Evolutionary conservation across 1,139 yeast genomes (phyloP).

Genomic region (Pichia sp.): DNA sequence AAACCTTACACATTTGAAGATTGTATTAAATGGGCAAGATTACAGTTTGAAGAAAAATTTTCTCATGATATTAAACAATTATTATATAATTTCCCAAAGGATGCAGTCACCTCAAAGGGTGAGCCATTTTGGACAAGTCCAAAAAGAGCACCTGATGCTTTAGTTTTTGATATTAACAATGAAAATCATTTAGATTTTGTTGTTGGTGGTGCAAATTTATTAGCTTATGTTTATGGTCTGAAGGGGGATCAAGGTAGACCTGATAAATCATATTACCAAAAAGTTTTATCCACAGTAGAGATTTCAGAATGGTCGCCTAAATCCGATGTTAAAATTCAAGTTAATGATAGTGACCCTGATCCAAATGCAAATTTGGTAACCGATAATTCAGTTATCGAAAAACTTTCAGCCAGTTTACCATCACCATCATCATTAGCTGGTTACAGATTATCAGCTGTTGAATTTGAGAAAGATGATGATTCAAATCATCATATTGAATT

Average conservation of each 20-base stretch:
- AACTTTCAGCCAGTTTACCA: slow-evolving; percentile 74
- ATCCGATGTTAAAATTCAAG: slow-evolving; percentile 75
- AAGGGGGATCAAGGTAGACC: slow-evolving; percentile 52
- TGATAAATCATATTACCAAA: slow-evolving; percentile 37
- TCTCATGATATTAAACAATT: slow-evolving; percentile 83
- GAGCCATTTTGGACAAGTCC: slow-evolving; percentile 98
- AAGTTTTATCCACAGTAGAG: slow-evolving; percentile 46
- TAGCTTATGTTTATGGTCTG: slow-evolving; percentile 86
- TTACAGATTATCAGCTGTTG: slow-evolving; percentile 77
- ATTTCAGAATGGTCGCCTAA: slow-evolving; percentile 70
- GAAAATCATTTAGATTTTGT: slow-evolving; percentile 76
- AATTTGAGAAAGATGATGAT: slow-evolving; percentile 97
- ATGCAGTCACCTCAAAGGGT: slow-evolving; percentile 85
- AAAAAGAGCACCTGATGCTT: slow-evolving; percentile 88
- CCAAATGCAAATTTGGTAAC: slow-evolving; percentile 54
- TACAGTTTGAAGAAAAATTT: slow-evolving; percentile 79
- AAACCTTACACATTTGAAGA: slow-evolving; percentile 91
- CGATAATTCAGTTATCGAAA: slow-evolving; percentile 51
- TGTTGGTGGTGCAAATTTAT: slow-evolving; percentile 83
- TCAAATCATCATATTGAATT: slow-evolving; percentile 94
- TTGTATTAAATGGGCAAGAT: slow-evolving; percentile 92
- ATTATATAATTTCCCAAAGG: slow-evolving; percentile 88
- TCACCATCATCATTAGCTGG: slow-evolving; percentile 87
- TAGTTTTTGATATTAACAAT: slow-evolving; percentile 68
- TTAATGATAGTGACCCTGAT: slow-evolving; percentile 83